Conservation (phyloP, 2,329 filamentous ascomycete species). For the Fusarium veterinarium region DNA sequence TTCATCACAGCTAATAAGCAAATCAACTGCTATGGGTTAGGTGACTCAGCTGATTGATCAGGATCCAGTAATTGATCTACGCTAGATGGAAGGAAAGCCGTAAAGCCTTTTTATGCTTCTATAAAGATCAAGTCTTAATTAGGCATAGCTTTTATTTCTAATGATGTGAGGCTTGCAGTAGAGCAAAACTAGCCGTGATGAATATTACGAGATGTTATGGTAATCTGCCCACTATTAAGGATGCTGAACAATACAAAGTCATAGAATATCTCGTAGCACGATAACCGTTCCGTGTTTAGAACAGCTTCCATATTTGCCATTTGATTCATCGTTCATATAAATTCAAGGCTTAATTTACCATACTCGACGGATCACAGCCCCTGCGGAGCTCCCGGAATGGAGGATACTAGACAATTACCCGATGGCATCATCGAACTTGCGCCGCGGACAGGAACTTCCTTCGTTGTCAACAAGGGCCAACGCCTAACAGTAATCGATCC, state of each 20-base stretch:
- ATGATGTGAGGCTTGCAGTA: background rate
- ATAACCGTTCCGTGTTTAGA: background rate
- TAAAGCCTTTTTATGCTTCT: rapidly evolving
- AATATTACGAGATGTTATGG: background rate
- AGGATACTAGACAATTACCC: background rate
- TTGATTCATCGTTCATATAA: background rate
- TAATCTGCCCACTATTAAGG: rapidly evolving
- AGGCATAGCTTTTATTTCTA: background rate
- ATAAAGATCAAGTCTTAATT: background rate
- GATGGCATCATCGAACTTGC: background rate
- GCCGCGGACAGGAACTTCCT: background rate
- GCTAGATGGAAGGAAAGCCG: rapidly evolving
- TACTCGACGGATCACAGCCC: background rate
- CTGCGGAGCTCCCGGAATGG: background rate
- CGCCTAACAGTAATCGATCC: background rate
- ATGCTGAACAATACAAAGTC: background rate
- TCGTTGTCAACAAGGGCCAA: background rate
- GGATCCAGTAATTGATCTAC: rapidly evolving
- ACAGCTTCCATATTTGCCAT: rapidly evolving
- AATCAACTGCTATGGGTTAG: rapidly evolving
- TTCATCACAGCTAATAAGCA: background rate
- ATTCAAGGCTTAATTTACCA: rapidly evolving
- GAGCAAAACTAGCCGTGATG: background rate
- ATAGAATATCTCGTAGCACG: background rate
- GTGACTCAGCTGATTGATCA: background rate